Conservation (phyloP, 2,329 filamentous ascomycete genomes). For the Stachybotrys elegans region DNA sequence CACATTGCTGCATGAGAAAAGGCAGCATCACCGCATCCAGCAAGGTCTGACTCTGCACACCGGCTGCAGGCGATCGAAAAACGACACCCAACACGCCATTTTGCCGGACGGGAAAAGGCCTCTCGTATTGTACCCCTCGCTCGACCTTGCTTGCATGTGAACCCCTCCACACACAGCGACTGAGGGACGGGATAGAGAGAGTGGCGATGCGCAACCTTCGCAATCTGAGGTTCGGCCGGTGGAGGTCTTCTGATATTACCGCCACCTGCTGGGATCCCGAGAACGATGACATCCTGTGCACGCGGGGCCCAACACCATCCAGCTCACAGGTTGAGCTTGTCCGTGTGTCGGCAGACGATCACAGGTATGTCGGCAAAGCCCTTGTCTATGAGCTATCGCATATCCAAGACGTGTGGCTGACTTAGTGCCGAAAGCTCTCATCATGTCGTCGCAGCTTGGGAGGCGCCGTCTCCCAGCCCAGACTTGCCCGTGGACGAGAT, state of each 20-base stretch:
- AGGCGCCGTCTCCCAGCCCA: conserved; percentile 75
- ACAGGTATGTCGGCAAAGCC: conserved; percentile 31
- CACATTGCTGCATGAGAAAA: no score
- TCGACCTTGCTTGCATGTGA: no score
- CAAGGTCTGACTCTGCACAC: no score
- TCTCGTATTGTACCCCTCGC: no score
- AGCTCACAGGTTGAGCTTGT: conserved; percentile 69
- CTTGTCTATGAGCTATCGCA: conserved; percentile 2
- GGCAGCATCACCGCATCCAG: no score
- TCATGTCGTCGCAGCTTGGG: conserved; percentile 71
- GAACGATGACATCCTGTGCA: conserved; percentile 72
- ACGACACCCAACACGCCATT: no score
- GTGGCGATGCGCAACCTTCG: conserved; percentile 80
- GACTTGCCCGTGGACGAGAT: conserved; percentile 71
- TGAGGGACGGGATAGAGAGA: no score
- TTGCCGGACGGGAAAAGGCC: no score
- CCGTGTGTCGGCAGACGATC: conserved; percentile 42
- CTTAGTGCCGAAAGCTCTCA: conserved; percentile 22
- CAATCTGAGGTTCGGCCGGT: conserved; percentile 66
- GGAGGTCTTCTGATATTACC: conserved; percentile 60
- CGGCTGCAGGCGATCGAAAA: no score
- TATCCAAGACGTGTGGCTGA: no score
- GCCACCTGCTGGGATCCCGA: conserved; percentile 82
- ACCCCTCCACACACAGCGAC: no score
- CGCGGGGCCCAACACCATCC: conserved; percentile 72